These are phyloP conservation scores for Auriscalpium orientale DNA, from an alignment of 768 basidiomycete genomes.

Conservation along the genomic window DNA sequence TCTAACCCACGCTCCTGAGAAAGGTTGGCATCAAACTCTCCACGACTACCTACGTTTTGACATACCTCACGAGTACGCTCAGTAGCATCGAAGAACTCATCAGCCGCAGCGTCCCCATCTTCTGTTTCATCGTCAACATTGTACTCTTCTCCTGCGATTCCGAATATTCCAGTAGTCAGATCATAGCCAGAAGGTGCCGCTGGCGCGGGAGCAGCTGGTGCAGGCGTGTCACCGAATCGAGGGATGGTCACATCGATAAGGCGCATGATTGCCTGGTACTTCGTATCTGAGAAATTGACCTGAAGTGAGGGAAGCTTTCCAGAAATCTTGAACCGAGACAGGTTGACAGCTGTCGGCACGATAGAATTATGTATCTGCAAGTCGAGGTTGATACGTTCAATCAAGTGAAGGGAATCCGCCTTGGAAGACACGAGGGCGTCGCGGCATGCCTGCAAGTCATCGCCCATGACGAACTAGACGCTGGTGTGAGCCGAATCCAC, in stretches of 20 bases:
- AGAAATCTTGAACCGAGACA: constrained; percentile 85
- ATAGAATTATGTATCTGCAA: constrained; percentile 91
- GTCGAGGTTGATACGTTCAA: constrained; percentile 89
- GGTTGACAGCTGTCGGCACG: constrained; percentile 70
- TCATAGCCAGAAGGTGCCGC: constrained; percentile 33
- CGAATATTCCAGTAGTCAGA: constrained; percentile 50
- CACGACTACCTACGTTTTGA: neutral
- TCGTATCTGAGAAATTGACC: constrained; percentile 84
- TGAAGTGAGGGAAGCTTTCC: constrained; percentile 83
- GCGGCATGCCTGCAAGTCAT: constrained; percentile 73
- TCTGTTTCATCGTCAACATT: constrained; percentile 51
- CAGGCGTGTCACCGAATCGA: constrained; percentile 52
- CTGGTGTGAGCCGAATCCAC: neutral
- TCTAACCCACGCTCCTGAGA: constrained; percentile 32
- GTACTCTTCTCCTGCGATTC: constrained; percentile 53
- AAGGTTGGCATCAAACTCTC: neutral
- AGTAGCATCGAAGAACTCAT: constrained; percentile 67
- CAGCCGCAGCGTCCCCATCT: constrained; percentile 35
- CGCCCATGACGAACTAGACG: constrained; percentile 79
- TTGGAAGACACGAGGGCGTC: constrained; percentile 60
- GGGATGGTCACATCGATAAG: constrained; percentile 89
- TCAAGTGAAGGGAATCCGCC: constrained; percentile 64
- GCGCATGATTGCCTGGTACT: constrained; percentile 89
- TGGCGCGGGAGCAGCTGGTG: neutral
- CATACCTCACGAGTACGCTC: constrained; percentile 46